phyloP scores from a whole-genome alignment of 495 filamentous ascomycete genomes.

The Talaromyces ruber region DNA sequence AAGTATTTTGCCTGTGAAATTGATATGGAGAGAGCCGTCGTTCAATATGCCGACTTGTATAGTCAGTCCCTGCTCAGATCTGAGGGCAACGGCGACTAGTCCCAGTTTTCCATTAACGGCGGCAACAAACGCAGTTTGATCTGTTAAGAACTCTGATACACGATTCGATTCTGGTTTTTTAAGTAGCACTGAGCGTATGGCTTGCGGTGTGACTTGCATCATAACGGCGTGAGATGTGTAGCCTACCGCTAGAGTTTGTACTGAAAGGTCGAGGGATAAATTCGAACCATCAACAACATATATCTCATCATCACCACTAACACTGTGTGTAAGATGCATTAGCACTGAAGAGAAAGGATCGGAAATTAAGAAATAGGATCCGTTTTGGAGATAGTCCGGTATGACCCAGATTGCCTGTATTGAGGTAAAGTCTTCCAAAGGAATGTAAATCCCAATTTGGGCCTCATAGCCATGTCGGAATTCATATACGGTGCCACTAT shows the following conservation, averaged over 20 bases:
- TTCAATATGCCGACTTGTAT: conserved; percentile 13
- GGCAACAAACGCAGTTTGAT: conserved; percentile 18
- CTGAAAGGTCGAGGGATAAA: conserved; percentile 39
- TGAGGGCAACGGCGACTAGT: conserved; percentile 18
- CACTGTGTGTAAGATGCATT: conserved; percentile 22
- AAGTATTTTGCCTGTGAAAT: conserved; percentile 11
- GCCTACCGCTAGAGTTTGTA: conserved; percentile 49
- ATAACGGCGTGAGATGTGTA: conserved; percentile 26
- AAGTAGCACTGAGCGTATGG: conserved; percentile 29
- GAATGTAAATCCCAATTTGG: conserved; percentile 47
- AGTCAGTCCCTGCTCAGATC: conserved; percentile 13
- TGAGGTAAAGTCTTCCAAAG: conserved; percentile 27
- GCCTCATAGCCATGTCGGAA: conserved; percentile 65
- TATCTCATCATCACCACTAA: conserved; percentile 20
- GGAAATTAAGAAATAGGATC: conserved; percentile 29
- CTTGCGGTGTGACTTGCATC: conserved; percentile 50
- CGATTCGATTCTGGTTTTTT: conserved; percentile 11
- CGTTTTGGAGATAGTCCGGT: conserved; percentile 30
- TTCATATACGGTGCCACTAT: conserved; percentile 58
- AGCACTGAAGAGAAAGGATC: conserved; percentile 31
- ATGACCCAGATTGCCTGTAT: conserved; percentile 42
- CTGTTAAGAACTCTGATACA: conserved; percentile 11
- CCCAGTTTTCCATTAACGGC: conserved; percentile 20
- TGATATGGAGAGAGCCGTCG: conserved; percentile 9
- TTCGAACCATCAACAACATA: conserved; percentile 29